These are phyloP conservation scores for Rhinocladiella similis DNA, from an alignment of 2,329 filamentous ascomycete species.

Conservation along the genomic window DNA sequence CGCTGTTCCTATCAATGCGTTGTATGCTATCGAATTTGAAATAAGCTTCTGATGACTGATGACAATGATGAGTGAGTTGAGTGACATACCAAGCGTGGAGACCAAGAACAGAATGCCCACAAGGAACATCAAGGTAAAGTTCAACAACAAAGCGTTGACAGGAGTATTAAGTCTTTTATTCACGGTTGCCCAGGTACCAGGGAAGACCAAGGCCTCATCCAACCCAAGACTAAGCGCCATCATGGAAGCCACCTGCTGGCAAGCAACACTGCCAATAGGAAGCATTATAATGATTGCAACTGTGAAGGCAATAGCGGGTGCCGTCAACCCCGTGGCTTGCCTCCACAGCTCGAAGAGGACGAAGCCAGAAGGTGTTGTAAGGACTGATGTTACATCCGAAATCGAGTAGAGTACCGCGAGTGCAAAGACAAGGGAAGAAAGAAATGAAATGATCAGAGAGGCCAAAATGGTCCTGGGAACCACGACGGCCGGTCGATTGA, in stretches of 20 bases:
- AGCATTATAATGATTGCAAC: conserved; percentile 30
- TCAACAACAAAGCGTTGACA: conserved; percentile 28
- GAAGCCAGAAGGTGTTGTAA: conserved; percentile 12
- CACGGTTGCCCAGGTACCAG: conserved; percentile 19
- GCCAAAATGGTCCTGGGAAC: conserved; percentile 38
- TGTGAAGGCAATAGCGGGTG: conserved; percentile 24
- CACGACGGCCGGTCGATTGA: conserved; percentile 32
- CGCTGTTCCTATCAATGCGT: conserved; percentile 31
- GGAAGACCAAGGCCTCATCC: conserved; percentile 28
- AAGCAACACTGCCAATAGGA: too few relatives aligned
- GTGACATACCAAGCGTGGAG: conserved; percentile 25
- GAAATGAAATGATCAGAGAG: conserved; percentile 37
- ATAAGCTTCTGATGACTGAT: too few relatives aligned
- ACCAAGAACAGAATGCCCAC: conserved; percentile 34
- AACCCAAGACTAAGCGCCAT: conserved; percentile 35
- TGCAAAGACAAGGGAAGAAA: conserved; percentile 30
- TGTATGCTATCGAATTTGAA: conserved; percentile 25
- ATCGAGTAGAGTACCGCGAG: conserved; percentile 24
- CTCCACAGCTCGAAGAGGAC: conserved; percentile 27
- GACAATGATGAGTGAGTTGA: not conserved
- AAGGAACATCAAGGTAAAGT: conserved; percentile 28
- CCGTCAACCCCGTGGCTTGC: conserved; percentile 22
- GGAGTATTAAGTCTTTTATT: conserved; percentile 29
- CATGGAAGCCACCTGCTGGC: conserved; percentile 31
- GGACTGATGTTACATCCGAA: conserved; percentile 20